Percentiles rank a stretch among this genome's conserved stretches.
These are phyloP conservation scores for Phaffia tasmanica DNA, from an alignment of 768 basidiomycete species.

Conservation along the genomic window DNA sequence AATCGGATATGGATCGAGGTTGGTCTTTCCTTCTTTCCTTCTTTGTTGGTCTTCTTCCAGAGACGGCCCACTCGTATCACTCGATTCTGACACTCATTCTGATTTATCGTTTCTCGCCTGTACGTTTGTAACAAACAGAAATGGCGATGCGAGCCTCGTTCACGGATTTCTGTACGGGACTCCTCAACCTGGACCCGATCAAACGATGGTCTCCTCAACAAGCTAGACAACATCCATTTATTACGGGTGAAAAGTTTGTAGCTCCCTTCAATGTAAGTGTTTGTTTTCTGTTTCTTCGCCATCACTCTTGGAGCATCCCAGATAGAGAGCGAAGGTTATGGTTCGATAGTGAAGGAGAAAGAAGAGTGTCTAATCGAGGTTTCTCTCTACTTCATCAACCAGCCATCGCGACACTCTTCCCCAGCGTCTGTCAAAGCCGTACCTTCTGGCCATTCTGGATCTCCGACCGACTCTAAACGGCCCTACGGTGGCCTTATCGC, in stretches of 20 bases:
- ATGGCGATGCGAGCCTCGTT: slow-evolving; percentile 87
- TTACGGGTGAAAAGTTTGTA: slow-evolving; percentile 90
- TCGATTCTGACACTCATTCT: too few relatives aligned
- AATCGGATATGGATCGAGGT: slow-evolving; percentile 82
- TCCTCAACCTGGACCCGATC: slow-evolving; percentile 86
- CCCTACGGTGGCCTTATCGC: slow-evolving; percentile 88
- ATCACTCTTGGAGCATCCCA: neutral
- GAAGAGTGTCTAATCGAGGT: neutral
- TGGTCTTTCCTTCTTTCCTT: slow-evolving; percentile 28
- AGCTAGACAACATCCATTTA: slow-evolving; percentile 89
- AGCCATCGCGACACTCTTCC: neutral
- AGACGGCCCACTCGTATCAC: too few relatives aligned
- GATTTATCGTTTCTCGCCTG: neutral
- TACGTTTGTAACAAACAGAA: slow-evolving; percentile 45
- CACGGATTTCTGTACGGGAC: slow-evolving; percentile 92
- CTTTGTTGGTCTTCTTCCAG: neutral
- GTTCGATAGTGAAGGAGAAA: slow-evolving; percentile 27
- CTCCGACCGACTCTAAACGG: slow-evolving; percentile 51
- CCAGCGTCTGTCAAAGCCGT: slow-evolving; percentile 1
- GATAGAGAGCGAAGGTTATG: slow-evolving; percentile 28
- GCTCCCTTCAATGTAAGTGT: slow-evolving; percentile 37
- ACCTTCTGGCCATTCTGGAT: slow-evolving; percentile 28
- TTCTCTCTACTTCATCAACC: neutral
- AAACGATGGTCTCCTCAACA: slow-evolving; percentile 97
- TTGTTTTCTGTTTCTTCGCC: neutral